Conservation (phyloP, 192 early-diverging fungal species). For the Thamnidium elegans region DNA sequence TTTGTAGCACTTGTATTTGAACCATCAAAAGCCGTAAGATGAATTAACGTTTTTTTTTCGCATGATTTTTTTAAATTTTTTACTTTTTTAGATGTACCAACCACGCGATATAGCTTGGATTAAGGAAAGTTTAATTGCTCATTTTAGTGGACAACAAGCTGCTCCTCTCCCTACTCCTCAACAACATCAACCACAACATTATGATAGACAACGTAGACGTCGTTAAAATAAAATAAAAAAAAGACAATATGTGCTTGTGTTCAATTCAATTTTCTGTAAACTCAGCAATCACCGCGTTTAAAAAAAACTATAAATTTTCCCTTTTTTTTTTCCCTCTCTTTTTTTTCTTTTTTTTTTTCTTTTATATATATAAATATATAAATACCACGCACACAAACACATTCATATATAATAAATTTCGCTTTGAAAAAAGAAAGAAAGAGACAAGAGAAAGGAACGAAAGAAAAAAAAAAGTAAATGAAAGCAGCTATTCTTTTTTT, state of each 20-base stretch:
- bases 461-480: not conserved
- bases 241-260: not conserved
- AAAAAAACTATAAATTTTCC: too few species aligned
- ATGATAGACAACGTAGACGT: not conserved
- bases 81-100: constrained; percentile 17
- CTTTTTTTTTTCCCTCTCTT: too few species aligned
- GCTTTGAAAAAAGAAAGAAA: not conserved
- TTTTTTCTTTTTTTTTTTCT: too few species aligned
- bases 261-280: too few species aligned
- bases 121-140: constrained; percentile 20
- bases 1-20: constrained; percentile 30
- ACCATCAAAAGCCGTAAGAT: constrained; percentile 16
- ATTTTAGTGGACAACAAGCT: constrained; percentile 21
- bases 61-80: not conserved
- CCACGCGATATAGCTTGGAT: constrained; percentile 34
- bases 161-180: not conserved
- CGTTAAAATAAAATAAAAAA: not conserved
- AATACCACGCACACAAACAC: not conserved
- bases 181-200: not conserved
- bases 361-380: too few species aligned
- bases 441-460: not conserved
- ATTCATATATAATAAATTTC: not conserved
- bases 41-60: not conserved
- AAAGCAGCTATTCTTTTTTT: too few species aligned
- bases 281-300: too few species aligned